These are phyloP conservation scores for Kalmusia sp. DNA, from an alignment of 2,329 filamentous ascomycete species.

Conservation along the genomic window DNA sequence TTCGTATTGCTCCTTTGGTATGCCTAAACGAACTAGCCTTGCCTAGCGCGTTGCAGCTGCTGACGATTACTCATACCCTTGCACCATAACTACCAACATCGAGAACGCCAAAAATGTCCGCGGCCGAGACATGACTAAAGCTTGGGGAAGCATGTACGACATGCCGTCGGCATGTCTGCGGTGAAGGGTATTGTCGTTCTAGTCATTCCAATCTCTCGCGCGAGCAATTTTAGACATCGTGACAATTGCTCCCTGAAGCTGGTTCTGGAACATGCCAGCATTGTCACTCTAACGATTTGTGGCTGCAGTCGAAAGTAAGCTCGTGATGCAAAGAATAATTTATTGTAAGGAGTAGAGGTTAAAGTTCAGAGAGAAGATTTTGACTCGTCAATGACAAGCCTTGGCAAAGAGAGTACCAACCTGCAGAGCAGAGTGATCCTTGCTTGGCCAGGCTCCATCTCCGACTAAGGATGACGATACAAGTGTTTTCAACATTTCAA, in stretches of 20 bases:
- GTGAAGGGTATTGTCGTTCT: neutral
- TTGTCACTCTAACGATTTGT: neutral
- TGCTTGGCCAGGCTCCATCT: conserved; percentile 48
- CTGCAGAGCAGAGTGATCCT: conserved; percentile 27
- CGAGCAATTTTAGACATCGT: neutral
- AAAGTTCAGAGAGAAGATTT: conserved; percentile 47
- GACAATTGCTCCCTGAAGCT: neutral
- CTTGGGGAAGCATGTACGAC: neutral
- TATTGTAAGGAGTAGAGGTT: neutral
- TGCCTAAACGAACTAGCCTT: neutral
- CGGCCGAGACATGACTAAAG: neutral
- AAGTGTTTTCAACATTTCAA: conserved; percentile 79
- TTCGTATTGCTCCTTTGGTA: neutral
- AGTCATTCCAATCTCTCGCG: neutral
- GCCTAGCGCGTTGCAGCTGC: neutral
- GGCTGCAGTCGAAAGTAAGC: neutral
- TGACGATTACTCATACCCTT: conserved; percentile 3
- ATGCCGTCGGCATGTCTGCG: neutral
- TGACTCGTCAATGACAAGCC: conserved; percentile 37
- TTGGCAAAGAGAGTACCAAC: conserved; percentile 15
- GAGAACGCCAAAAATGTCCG: conserved; percentile 1
- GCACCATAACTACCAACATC: neutral
- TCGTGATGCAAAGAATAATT: neutral
- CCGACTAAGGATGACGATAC: conserved; percentile 99
- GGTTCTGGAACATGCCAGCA: neutral